Percentiles rank a stretch among this genome's conserved stretches.
Conservation (phyloP, 352 stramenopile genomes). For the Phytophthora vignae region DNA sequence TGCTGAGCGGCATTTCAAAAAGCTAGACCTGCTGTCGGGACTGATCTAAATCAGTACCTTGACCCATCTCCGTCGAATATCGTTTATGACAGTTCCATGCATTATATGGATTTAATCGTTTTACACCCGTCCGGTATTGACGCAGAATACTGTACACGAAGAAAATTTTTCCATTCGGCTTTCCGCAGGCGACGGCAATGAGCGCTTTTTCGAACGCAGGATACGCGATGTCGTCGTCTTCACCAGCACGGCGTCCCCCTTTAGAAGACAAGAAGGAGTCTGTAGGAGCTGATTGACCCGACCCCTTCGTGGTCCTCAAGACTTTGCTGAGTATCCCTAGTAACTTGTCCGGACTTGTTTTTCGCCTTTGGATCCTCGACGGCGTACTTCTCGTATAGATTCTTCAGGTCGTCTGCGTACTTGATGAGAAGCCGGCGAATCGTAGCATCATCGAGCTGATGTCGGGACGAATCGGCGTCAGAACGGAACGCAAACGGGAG, state of each 20-base stretch:
- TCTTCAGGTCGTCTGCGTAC: constrained; percentile 64
- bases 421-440: constrained; percentile 72
- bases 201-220: constrained; percentile 76
- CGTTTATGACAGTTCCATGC: no score
- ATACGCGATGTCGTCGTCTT: constrained; percentile 69
- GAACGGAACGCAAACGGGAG: constrained; percentile 77
- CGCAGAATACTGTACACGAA: no score
- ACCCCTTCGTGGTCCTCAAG: constrained; percentile 27
- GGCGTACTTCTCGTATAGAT: constrained; percentile 61
- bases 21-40: no score
- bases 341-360: no score
- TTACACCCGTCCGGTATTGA: no score
- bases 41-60: no score
- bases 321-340: constrained; percentile 66
- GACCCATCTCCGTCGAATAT: no score
- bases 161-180: constrained; percentile 81
- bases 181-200: constrained; percentile 73
- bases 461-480: constrained; percentile 75
- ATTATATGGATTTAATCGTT: no score
- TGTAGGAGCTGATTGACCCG: background rate
- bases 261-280: background rate
- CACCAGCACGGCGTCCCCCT: constrained; percentile 20
- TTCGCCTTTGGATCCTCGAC: no score
- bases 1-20: no score
- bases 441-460: constrained; percentile 73